phyloP scores from a whole-genome alignment of 306 rosid species.

The Argentina anserina region DNA sequence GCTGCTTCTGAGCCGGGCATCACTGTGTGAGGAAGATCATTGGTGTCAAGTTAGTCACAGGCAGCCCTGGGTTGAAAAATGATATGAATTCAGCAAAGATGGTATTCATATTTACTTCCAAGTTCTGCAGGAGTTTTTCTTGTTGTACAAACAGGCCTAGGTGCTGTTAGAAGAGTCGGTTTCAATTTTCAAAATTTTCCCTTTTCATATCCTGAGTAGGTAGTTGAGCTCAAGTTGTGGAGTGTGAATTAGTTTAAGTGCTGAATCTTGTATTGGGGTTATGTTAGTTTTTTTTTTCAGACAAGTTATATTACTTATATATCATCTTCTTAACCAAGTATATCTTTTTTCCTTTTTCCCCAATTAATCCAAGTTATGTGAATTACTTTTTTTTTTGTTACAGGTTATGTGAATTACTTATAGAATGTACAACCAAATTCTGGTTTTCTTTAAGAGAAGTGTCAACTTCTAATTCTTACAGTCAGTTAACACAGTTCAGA shows the following conservation, averaged over 20 bases:
- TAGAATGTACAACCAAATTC: background rate
- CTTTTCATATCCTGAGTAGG: background rate
- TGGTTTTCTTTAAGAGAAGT: background rate
- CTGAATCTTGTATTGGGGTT: constrained; percentile 54
- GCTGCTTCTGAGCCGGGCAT: constrained; percentile 56
- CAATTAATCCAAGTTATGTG: background rate
- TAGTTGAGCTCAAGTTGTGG: constrained; percentile 40
- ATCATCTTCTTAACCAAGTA: constrained; percentile 1
- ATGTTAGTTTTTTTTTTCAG: constrained; percentile 29
- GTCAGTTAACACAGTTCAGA: background rate
- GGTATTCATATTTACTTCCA: constrained; percentile 24
- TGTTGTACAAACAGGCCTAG: constrained; percentile 56
- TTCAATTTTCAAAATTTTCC: constrained; percentile 1
- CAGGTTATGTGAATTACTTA: background rate
- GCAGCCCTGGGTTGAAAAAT: constrained; percentile 38
- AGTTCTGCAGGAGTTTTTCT: constrained; percentile 37
- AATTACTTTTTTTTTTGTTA: too few relatives aligned
- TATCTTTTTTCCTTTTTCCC: background rate
- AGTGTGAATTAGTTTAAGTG: constrained; percentile 48
- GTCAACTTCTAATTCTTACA: background rate
- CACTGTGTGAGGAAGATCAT: constrained; percentile 36
- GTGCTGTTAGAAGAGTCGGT: constrained; percentile 37
- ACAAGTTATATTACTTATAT: constrained; percentile 28
- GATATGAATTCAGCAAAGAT: constrained; percentile 32
- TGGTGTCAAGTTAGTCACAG: constrained; percentile 25